Base-by-base conservation (phyloP, 768 basidiomycete species). In the Gymnopilus dilepis region DNA sequence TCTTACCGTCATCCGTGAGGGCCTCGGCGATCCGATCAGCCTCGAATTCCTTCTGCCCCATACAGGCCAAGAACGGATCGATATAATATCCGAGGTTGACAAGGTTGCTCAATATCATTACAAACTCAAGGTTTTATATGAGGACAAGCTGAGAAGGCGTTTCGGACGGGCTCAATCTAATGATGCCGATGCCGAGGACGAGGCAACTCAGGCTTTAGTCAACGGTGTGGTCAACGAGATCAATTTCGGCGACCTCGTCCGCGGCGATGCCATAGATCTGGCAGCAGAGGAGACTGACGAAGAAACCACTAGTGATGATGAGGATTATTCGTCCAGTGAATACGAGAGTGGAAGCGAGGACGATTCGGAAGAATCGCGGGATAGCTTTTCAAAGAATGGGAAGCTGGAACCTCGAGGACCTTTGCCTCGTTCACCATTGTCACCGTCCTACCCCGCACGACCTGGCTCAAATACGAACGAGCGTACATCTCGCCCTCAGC, bases 1-100 rank as follows among this genome's bases (percentile, higher is more conserved):
- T 79, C 82, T 99, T 61, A 91, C 91, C 24, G 85, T 92, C 56
- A 86, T 95, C 48, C 91, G 97, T 11, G 95, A 96, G 62, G 97
- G 97, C 4, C 75, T 99, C 5, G 91, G 93, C 3, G 76, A 78
- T 13, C 77, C 81, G 3, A 77, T 97, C 71, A 91, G 89, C 65
- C 86, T 99, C 50, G 97, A 99, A 69, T 93, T 90, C 70, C 76
- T 99, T 30, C 83, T 99, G 5, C 97, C 97, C 12, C 89, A 95
- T 63, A 84, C 83, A 1, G 92, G 90, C 11, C 74, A 84, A 53
- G 94, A 93, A 61, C 88, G 97, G n/a, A 72, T 76, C 28, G 84
- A 80, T 17, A 88, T 99, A 65, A 77, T 99, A 65, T 77, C 80
- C 42, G 97, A 99, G 72, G 86, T 99, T 4, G 97, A 99, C 75